phyloP scores from a whole-genome alignment of 208 protist species.

The Acanthamoeba divionensis region DNA sequence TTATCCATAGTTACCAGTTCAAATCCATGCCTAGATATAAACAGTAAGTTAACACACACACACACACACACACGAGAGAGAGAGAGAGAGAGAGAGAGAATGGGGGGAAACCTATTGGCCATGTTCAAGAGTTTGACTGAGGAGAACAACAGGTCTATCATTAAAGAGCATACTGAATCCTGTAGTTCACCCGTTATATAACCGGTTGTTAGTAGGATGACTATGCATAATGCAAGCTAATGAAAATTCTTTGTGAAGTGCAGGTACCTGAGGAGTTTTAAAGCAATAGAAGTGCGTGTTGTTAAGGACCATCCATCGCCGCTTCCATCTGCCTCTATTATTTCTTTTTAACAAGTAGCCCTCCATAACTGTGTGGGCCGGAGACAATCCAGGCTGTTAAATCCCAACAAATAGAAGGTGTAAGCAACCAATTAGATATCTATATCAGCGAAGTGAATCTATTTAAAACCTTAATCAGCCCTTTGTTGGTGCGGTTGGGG shows the following conservation, averaged over 20 bases:
- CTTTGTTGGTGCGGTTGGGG: not conserved
- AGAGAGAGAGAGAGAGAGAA: not conserved
- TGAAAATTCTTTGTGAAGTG: too few relatives aligned
- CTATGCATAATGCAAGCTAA: too few relatives aligned
- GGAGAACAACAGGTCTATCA: slow-evolving; percentile 12
- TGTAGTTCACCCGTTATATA: not conserved
- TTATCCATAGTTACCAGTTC: slow-evolving; percentile 47
- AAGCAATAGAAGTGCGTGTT: slow-evolving; percentile 36
- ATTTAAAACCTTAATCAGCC: not conserved
- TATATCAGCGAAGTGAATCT: not conserved
- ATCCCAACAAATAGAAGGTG: not conserved
- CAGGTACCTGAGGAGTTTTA: not conserved
- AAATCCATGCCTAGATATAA: slow-evolving; percentile 2
- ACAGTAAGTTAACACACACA: not conserved
- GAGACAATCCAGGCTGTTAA: slow-evolving; percentile 8
- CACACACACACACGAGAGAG: not conserved
- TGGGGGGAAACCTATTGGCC: not conserved
- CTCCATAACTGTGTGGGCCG: slow-evolving; percentile 15
- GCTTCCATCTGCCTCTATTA: slow-evolving; percentile 7
- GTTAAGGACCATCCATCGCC: slow-evolving; percentile 31
- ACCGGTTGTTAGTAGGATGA: too few relatives aligned
- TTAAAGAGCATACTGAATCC: slow-evolving; percentile 9
- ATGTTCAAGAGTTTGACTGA: not conserved
- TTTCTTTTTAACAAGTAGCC: slow-evolving; percentile 34
- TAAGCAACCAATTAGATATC: not conserved